These are phyloP conservation scores for Trypanosoma rangeli DNA, from an alignment of 208 protist species.

Conservation along the genomic window DNA sequence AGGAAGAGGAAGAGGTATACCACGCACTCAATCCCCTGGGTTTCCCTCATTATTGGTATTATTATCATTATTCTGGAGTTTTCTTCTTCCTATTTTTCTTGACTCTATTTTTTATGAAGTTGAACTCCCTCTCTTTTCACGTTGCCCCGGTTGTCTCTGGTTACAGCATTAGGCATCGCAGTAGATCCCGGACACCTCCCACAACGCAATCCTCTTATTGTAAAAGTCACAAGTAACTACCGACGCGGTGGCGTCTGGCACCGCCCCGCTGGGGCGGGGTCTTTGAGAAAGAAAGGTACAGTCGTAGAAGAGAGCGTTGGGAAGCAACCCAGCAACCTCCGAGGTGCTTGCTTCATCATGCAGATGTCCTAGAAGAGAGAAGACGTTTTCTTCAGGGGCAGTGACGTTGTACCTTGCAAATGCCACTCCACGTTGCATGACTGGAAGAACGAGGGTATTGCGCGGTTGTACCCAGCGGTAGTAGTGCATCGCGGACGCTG, in stretches of 20 bases:
- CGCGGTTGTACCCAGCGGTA: conserved; percentile 39
- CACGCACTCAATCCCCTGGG: no score
- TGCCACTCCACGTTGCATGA: conserved; percentile 87
- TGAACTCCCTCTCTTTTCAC: conserved; percentile 1
- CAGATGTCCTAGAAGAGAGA: conserved; percentile 30
- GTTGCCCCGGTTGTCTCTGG: neutral
- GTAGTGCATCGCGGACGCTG: conserved; percentile 7
- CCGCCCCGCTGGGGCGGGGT: neutral
- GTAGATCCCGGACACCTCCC: conserved; percentile 35
- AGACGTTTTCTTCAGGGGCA: conserved; percentile 34
- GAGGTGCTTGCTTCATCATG: conserved; percentile 2
- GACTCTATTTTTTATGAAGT: conserved; percentile 7
- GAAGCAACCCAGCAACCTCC: conserved; percentile 15
- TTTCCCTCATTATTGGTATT: neutral
- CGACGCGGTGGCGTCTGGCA: conserved; percentile 2
- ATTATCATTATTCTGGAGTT: neutral
- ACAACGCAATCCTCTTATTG: conserved; percentile 63
- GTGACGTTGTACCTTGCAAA: conserved; percentile 57
- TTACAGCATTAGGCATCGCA: conserved; percentile 2
- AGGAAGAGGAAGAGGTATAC: no score
- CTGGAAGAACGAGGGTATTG: conserved; percentile 64
- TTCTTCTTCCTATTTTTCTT: conserved; percentile 8
- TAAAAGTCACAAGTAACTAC: conserved; percentile 83
- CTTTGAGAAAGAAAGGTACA: conserved; percentile 41
- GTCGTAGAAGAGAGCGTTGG: conserved; percentile 75